Evolutionary conservation across 441 rosid genomes (phyloP), one percentile per base, ranked within the genome.

Genomic region (Dalechampia spathulata): DNA sequence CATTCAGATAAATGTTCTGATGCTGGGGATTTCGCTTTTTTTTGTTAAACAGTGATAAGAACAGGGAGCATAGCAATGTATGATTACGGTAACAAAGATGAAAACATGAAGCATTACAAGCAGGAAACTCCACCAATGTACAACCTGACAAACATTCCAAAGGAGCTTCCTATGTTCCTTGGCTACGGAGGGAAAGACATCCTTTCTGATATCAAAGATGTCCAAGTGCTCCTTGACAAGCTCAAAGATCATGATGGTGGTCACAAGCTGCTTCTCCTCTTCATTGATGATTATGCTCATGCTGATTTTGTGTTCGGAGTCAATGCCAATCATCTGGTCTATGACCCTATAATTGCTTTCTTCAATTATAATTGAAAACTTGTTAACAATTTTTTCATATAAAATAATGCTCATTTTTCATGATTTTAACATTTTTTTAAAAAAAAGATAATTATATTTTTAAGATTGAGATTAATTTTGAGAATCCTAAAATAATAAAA

Each of bases 241-340:
- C 75, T 89, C 32, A 89, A 83, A 80, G 72, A 68, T 52, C 97
- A 89, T 14, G 81, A 86, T 21, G 68, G 3, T 0, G 78, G n/a
- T n/a, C n/a, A 75, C 62, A 83, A 78, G 83, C 72, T 88, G 27
- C 47, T 50, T 1, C 67, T 83, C 28, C 87, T 80, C 53, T 81
- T 47, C 55, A 61, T 66, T 34, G 60, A 72, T 55, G 58, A 81
- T 14, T 88, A 86, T 62, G 92, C 84, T 41, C 99, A 92, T 63
- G 86, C 71, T 0, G 96, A 92, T 77, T 92, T 84, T 77, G 58
- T 89, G 23, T 78, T 83, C 79, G 96, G 80, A 2, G 71, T 69
- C 5, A 82, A 72, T 58, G 99, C 99, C 38, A 85, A 86, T 28
- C 82, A 78, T 46, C 42, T 81, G 52, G 91, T 86, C 49, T 89